phyloP scores from a whole-genome alignment of 2,329 filamentous ascomycete genomes.

The Colletotrichum abscissum region DNA sequence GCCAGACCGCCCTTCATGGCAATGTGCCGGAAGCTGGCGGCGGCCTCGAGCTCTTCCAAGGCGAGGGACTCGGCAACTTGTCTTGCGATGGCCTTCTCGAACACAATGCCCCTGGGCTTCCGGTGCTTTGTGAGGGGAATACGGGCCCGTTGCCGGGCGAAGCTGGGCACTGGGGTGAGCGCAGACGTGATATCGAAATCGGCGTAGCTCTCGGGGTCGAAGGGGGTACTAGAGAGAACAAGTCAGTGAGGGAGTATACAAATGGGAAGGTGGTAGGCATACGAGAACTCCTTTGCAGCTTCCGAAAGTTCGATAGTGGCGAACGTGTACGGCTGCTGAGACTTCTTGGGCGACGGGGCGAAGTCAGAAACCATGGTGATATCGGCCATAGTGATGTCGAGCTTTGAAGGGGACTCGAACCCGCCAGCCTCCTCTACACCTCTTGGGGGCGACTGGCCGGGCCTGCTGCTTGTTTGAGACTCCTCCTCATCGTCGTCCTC shows the following conservation, averaged over 20 bases:
- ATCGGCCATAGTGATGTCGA: conserved; percentile 25
- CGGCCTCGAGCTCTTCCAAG: conserved; percentile 27
- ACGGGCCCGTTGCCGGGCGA: conserved; percentile 1
- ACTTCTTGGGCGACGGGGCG: not conserved
- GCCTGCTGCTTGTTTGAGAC: not conserved
- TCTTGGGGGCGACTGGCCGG: not conserved
- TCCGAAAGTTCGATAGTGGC: conserved; percentile 1
- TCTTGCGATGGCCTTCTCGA: conserved; percentile 16
- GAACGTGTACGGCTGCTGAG: not conserved
- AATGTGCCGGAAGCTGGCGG: conserved; percentile 8
- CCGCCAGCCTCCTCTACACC: not conserved
- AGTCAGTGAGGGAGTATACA: not conserved
- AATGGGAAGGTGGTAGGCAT: not conserved
- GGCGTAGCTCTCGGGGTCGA: conserved; percentile 3
- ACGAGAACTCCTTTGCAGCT: not conserved
- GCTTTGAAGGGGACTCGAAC: conserved; percentile 20
- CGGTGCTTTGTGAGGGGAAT: conserved; percentile 9
- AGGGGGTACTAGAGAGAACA: conserved; percentile 6
- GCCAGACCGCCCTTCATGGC: conserved; percentile 15
- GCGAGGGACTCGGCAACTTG: conserved; percentile 6
- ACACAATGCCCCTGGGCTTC: not conserved
- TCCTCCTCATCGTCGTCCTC: not conserved
- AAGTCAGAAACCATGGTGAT: conserved; percentile 26
- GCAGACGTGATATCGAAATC: not conserved
- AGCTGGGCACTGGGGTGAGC: not conserved